Conservation (phyloP, 345 rosid species). For the Gossypium longicalyx region DNA sequence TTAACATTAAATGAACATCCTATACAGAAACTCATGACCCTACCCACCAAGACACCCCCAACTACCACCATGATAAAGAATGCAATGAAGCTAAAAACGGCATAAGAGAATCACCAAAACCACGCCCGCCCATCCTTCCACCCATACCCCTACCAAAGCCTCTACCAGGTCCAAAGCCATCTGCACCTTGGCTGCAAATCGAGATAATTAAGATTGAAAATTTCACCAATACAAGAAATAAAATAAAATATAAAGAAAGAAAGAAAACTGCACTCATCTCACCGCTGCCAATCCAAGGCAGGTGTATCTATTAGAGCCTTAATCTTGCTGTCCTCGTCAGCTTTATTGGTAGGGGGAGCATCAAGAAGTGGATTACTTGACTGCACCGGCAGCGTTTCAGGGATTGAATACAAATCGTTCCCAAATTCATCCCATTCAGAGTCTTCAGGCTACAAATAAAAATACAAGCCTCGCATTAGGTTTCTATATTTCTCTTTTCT, state of each 20-base stretch:
- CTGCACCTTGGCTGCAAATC: slow-evolving; percentile 71
- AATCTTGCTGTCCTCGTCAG: slow-evolving; percentile 92
- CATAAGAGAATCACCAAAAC: slow-evolving; percentile 65
- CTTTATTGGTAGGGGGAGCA: slow-evolving; percentile 55
- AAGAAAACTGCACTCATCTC: slow-evolving; percentile 25
- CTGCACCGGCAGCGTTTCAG: slow-evolving; percentile 55
- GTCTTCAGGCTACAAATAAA: slow-evolving; percentile 56
- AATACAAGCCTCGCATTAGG: slow-evolving; percentile 2
- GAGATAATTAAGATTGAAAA: neutral
- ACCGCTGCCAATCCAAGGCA: slow-evolving; percentile 99
- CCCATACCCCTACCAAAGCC: slow-evolving; percentile 89
- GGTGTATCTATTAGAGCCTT: slow-evolving; percentile 90
- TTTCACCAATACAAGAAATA: neutral
- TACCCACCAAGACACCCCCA: neutral
- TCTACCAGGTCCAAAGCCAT: slow-evolving; percentile 85
- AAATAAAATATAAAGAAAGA: neutral
- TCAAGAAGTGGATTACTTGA: slow-evolving; percentile 46
- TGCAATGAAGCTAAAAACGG: neutral
- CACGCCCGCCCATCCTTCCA: slow-evolving; percentile 94
- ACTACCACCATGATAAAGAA: neutral
- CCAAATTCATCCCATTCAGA: slow-evolving; percentile 96
- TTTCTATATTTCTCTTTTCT: neutral
- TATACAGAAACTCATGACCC: neutral
- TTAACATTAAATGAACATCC: neutral
- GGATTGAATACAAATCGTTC: slow-evolving; percentile 84